A percentile compares a stretch with the other conserved stretches of the same genome.
Conservation (phyloP, 495 filamentous ascomycete genomes). For the Penicillium cinerascens region DNA sequence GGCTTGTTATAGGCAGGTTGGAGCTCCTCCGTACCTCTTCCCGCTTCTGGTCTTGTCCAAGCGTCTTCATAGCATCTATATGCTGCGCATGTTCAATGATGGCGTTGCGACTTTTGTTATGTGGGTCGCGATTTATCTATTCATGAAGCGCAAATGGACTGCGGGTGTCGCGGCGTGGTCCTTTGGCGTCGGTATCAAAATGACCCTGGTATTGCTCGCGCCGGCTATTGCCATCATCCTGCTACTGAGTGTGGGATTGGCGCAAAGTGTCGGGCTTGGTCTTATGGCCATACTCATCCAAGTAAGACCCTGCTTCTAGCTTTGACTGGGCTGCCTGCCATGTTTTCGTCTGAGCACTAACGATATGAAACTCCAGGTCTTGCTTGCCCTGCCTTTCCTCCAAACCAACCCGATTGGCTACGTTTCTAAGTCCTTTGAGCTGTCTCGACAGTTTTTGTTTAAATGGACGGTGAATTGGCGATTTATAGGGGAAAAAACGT, state of each 20-base stretch:
- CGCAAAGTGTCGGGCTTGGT: slow-evolving; percentile 60
- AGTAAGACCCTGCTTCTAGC: slow-evolving; percentile 34
- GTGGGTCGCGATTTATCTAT: slow-evolving; percentile 73
- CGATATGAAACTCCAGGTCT: slow-evolving; percentile 34
- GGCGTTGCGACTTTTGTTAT: slow-evolving; percentile 78
- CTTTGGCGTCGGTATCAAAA: slow-evolving; percentile 82
- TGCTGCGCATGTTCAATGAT: slow-evolving; percentile 95
- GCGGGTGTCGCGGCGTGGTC: slow-evolving; percentile 70
- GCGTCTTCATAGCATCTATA: slow-evolving; percentile 86
- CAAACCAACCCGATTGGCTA: slow-evolving; percentile 66
- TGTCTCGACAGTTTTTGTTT: slow-evolving; percentile 85
- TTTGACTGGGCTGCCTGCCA: neutral
- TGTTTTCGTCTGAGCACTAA: neutral
- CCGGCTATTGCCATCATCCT: slow-evolving; percentile 74
- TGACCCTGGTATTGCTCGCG: slow-evolving; percentile 78
- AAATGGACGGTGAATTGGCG: slow-evolving; percentile 99
- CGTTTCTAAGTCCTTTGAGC: slow-evolving; percentile 76
- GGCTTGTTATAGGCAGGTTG: slow-evolving; percentile 73
- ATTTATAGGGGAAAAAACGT: slow-evolving; percentile 77
- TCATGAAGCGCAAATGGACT: slow-evolving; percentile 69
- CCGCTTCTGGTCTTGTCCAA: slow-evolving; percentile 87
- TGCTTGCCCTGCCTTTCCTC: slow-evolving; percentile 76
- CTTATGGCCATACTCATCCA: slow-evolving; percentile 71
- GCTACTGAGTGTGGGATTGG: slow-evolving; percentile 64
- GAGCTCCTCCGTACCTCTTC: slow-evolving; percentile 83